Base-by-base conservation (phyloP, 2,329 filamentous ascomycete species). In the Chrysoporthe cubensis region DNA sequence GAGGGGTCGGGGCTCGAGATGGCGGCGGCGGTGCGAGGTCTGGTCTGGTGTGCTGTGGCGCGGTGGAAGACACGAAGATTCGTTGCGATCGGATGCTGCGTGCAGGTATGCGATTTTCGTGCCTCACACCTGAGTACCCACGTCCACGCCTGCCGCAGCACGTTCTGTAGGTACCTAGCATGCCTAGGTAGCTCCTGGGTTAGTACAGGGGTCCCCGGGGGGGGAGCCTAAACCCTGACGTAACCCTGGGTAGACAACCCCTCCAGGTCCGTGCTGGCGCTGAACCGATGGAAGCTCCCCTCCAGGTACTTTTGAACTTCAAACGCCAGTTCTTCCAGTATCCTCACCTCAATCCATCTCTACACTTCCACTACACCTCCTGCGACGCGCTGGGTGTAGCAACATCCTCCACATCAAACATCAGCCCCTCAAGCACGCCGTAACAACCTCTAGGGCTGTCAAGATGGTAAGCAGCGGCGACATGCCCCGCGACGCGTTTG, bases 381-480 rank as follows among this genome's bases (percentile, higher is more conserved):
- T 52, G 4, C 48, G 21, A 52, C 48, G 21, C 21, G 14, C 50
- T 13, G 16, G 50, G 21, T 54, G 50, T 34, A 54, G 14, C 50
- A 11, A 8, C 11, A 32, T 13, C 2, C 11, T 14, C 13, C 21
- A 7, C n/a, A 18, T 43, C 14, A 14, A 8, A 7, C n/a, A 18
- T 43, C 14, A 14, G 14, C 4, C 11, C 6, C n/a, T 42, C 18
- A 18, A 26, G 37, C 14, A 50, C 11, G 3, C 18, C 18, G 34
- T 26, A 42, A 42, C 18, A n/a, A 13, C 9, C 4, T 18, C 37
- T 34, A 7, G 13, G 3, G 59, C n/a, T 11, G 44, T 54, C 67
- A 70, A 68, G 21, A 73, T 73, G 72, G 72, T 73, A 66, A 44
- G 68, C 16, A 14, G 5, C 8, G 6, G 32, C 65, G 32, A 32